Conservation (phyloP, 2,329 filamentous ascomycete species). For the Stachybotrys echinatus region DNA sequence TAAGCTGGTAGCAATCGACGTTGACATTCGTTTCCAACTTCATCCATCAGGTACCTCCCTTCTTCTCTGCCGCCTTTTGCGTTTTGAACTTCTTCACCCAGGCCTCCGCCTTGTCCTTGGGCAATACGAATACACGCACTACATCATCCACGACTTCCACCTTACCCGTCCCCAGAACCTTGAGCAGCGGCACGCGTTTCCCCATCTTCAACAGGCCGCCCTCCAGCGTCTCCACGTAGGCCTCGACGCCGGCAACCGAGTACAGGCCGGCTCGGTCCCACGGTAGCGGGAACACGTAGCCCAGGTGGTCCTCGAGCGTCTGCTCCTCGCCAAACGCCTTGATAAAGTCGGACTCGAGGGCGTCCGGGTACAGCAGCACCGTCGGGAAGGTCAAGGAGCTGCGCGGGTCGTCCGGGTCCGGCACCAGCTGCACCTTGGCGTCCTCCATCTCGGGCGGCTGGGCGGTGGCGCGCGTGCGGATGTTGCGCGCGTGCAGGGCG, state of each 20-base stretch:
- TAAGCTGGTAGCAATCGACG: too few species aligned
- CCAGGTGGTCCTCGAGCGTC: conserved; percentile 68
- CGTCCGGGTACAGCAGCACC: conserved; percentile 78
- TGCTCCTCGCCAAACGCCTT: conserved; percentile 80
- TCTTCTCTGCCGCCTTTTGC: conserved; percentile 52
- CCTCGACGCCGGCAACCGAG: conserved; percentile 62
- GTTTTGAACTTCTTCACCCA: conserved; percentile 86
- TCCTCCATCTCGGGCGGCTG: conserved; percentile 86
- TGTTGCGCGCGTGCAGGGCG: conserved; percentile 64
- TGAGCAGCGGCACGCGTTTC: conserved; percentile 72
- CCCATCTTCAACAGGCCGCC: conserved; percentile 87
- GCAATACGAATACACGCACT: conserved; percentile 77
- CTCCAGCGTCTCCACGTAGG: conserved; percentile 77
- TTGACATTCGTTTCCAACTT: too few species aligned
- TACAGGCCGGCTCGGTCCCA: conserved; percentile 76
- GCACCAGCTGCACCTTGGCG: conserved; percentile 63
- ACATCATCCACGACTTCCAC: conserved; percentile 85
- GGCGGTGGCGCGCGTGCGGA: conserved; percentile 60
- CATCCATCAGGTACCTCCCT: not conserved
- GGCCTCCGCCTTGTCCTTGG: conserved; percentile 58
- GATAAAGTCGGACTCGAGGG: conserved; percentile 83
- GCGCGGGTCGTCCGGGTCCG: conserved; percentile 66
- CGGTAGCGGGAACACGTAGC: conserved; percentile 80
- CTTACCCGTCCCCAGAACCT: conserved; percentile 69
- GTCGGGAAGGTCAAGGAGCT: conserved; percentile 72